Percentiles rank a stretch among this genome's conserved stretches.
These are phyloP conservation scores for Pythium pyrilobum DNA, from an alignment of 352 stramenopile genomes.

Conservation along the genomic window DNA sequence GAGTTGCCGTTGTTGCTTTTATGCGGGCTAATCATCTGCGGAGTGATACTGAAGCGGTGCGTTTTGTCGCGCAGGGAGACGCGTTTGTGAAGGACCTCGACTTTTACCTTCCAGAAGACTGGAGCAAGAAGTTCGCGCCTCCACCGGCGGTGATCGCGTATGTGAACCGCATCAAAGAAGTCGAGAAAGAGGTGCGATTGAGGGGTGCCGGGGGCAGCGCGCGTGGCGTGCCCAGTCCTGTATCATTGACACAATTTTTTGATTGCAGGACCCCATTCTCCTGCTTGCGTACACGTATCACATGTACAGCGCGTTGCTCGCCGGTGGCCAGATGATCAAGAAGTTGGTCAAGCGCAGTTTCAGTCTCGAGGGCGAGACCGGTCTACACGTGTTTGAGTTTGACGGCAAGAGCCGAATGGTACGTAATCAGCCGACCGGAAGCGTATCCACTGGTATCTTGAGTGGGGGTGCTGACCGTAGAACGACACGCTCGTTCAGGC, in stretches of 20 bases:
- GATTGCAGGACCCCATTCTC: constrained; percentile 35
- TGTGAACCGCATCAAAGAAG: constrained; percentile 47
- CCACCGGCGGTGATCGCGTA: constrained; percentile 47
- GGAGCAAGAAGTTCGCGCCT: constrained; percentile 46
- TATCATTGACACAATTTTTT: not conserved
- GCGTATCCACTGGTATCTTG: no score
- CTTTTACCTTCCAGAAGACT: constrained; percentile 58
- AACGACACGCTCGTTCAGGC: constrained; percentile 18
- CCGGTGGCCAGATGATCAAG: constrained; percentile 53
- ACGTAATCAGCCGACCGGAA: no score
- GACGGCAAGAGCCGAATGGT: constrained; percentile 42
- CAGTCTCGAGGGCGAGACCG: constrained; percentile 28
- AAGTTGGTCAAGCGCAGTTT: constrained; percentile 68
- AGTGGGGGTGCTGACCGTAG: not conserved
- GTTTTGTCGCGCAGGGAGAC: constrained; percentile 26
- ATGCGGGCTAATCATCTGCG: not conserved
- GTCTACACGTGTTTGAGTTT: constrained; percentile 51
- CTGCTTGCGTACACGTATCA: constrained; percentile 65
- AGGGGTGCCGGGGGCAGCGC: no score
- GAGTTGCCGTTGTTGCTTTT: not conserved
- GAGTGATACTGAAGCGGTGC: not conserved
- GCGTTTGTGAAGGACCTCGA: constrained; percentile 53
- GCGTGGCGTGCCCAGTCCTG: no score
- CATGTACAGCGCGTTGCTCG: constrained; percentile 70
- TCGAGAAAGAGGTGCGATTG: constrained; percentile 42